Base-by-base conservation (phyloP, 345 rosid species). In the Noccaea caerulescens region DNA sequence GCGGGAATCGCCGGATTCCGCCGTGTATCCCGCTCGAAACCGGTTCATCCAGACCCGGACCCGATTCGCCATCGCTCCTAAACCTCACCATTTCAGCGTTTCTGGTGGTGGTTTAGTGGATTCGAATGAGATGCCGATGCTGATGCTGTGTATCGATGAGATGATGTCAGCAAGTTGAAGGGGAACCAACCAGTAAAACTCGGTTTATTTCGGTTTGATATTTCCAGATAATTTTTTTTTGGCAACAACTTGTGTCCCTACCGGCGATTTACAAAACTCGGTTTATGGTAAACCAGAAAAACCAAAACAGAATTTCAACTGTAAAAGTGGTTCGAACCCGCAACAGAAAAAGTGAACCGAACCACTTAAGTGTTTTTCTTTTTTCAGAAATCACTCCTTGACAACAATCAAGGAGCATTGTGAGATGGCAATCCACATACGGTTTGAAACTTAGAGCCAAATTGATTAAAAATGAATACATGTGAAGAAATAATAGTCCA, bases 1-100 rank as follows among this genome's bases (percentile, higher is more conserved):
- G 60, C 0, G 87, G 86, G 43, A 90, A 88, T 46, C 84, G 82
- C 55, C 83, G 85, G 56, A 77, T 76, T 69, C 75, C 82, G 56
- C 54, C 67, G 42, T 66, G 43, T 43, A 50, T 72, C 30, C 71
- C 81, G 53, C 81, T 75, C 1, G 81, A 67, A 6, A 74, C 77
- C 3, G 82, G 54, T 30, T 76, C 82, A 33, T 66, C 73, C 8
- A 77, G 67, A 58, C 42, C 79, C 56, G 27, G 66, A 42, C 67
- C 64, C 10, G 39, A 57, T 16, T 69, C 72, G 0, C 60, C 76
- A 46, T 60, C 68, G 20, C 66, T 68, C 39, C 68, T 76, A 3
- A 49, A 57, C 44, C 77, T 76, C 85, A 77, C 77, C 55, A 42
- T 63, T 63, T 32, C 39, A 16, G 23, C 50, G 13, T 11, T 16